Evolutionary conservation across 2,329 filamentous ascomycete species (phyloP), one percentile per base, ranked within the genome.

Genomic region (Penicillium thymicola): DNA sequence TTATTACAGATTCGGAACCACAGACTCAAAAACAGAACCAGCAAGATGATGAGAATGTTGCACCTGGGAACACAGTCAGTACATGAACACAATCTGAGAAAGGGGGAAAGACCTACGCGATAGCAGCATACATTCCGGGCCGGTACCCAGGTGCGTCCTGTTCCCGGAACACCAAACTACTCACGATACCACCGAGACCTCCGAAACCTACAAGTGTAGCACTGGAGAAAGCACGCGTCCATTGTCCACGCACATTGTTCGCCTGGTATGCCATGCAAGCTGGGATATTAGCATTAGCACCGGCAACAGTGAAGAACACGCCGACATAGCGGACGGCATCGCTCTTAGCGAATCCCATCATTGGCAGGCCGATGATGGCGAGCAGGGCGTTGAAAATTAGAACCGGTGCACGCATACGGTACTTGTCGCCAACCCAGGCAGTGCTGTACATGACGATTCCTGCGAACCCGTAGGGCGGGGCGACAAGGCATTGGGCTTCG

Each of bases 221-320:
- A 57, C 85, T 89, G 70, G 85, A 87, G 64, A 94, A 87, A 0
- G 90, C 90, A 46, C 91, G 85, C 77, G 93, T 95, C 89, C 90
- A 95, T 75, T 94, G 90, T 0, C 90, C 90, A 51, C 89, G 86
- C 67, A 95, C 88, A 74, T 95, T 95, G 76, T 93, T 94, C 41
- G 89, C 89, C 76, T 93, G 90, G 76, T 90, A 94, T 0, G 89
- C 83, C 78, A 95, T 85, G 44, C 85, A 79, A 2, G 85, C 80
- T 0, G 91, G 90, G 5, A 93, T 80, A 70, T 94, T 94, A 62
- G 86, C 83, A 72, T 92, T 92, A 61, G 87, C 85, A 8, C 89
- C 90, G 0, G 88, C 88, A 0, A 88, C 88, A n/a, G 85, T 82
- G 46, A 92, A 76, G 76, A 92, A 92, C 55, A 90, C 82, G 53